Conservation (phyloP, 176 grass and related monocot species). For the Miscanthus lutarioriparius region DNA sequence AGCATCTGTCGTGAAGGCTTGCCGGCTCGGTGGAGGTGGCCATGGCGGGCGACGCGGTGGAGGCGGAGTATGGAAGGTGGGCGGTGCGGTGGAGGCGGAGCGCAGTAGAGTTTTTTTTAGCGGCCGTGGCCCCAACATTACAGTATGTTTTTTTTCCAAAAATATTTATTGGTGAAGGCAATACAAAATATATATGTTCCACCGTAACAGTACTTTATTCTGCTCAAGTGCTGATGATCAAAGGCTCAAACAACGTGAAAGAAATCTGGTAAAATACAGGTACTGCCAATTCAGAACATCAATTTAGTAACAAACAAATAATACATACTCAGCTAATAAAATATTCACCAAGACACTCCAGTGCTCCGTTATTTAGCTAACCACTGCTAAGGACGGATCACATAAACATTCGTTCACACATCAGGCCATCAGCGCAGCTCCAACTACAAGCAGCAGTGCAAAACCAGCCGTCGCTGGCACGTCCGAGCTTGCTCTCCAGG, state of each 20-base stretch:
- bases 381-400: neutral
- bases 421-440: conserved; percentile 6
- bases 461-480: neutral
- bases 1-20: too few relatives aligned
- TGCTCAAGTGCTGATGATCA: neutral
- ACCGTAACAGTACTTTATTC: neutral
- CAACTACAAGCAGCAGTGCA: neutral
- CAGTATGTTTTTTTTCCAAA: too few relatives aligned
- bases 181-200: neutral
- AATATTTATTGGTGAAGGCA: too few relatives aligned
- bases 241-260: neutral
- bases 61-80: too few relatives aligned
- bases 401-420: neutral
- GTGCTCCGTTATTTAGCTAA: neutral
- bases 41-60: too few relatives aligned
- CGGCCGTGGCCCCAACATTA: too few relatives aligned
- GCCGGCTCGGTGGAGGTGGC: too few relatives aligned
- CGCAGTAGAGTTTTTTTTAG: too few relatives aligned
- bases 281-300: neutral
- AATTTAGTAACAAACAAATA: neutral
- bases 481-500: neutral
- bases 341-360: neutral
- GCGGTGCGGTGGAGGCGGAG: too few relatives aligned
- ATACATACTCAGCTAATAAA: neutral
- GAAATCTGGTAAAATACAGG: neutral